Base-by-base conservation (phyloP, 1,284 basidiomycete genomes). In the Ustilago bromivora region DNA sequence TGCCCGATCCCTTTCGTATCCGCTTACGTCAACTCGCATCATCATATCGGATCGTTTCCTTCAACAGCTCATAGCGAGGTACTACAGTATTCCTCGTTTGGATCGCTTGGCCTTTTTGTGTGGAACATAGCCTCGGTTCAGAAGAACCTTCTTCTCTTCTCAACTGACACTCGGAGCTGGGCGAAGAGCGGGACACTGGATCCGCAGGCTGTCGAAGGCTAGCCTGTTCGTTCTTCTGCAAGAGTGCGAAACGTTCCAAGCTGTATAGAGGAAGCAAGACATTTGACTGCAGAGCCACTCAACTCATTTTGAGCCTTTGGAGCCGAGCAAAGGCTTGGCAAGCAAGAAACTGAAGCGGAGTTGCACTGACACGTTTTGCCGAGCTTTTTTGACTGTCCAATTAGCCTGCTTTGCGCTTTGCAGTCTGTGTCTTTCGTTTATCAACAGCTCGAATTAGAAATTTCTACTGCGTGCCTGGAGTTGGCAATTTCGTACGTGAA, bases 121-220 rank as follows among this genome's bases (percentile, higher is more conserved):
- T 17, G 15, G 55, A 40, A 46, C 68, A 71, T 59, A 71, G 68
- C 68, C 68, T 71, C 62, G 53, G 56, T 71, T 62, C 38, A 35
- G 59, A 58, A 71, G 63, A 66, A 66, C 34, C 54, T 71, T 71
- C 69, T 52, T 71, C 69, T 52, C 23, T 51, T 36, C 8, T 17
- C 36, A 2, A 13, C 9, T 23, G 23, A 43, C 6, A 8, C 19
- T 47, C 41, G 57, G 43, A 49, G 57, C 43, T 35, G 49, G 9
- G 34, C 52, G 52, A 51, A 51, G 5, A 1, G n/a, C 49, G 28
- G 31, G 28, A 9, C 12, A 17, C n/a, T 9, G 23, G 56, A 34
- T 34, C 15, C 28, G 46, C 49, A 51, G 23, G 28, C 49, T 51
- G 49, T 19, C n/a, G 15, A 43, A 5, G 13, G 40, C 40, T 43